Base-by-base conservation (phyloP, 805 yeast genomes). In the Sungouiozyma intestinalis region DNA sequence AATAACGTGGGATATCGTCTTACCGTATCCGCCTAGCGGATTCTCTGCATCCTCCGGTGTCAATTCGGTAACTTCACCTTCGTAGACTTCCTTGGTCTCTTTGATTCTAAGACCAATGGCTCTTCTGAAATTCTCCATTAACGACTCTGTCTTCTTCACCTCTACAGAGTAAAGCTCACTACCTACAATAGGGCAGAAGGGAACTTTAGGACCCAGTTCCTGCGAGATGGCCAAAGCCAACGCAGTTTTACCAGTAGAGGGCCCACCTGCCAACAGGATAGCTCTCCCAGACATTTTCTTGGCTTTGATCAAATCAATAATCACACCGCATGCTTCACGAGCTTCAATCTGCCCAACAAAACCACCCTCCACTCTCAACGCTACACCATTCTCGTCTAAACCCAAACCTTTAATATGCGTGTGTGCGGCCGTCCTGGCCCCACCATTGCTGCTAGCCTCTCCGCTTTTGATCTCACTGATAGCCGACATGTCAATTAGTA, bases 201-300 rank as follows among this genome's bases (percentile, higher is more conserved):
- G 98, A 42, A 92, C 97, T 58, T 90, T 87, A 33, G 94, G 92
- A 3, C 98, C 98, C 53, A 92, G 71, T 61, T 86, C 96, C 62
- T 92, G 97, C 3, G 97, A 85, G 43, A 92, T 79, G 1, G 97
- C 98, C 54, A 92, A 72, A 0, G 97, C 97, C 55, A 92, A 73
- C 1, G 98, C 98, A 2, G 98, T 92, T 62, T 92, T 92, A 59
- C 98, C 98, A 4, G 97, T 90, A 0, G 97, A 96, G 8, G 98
- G 97, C 4, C 95, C 94, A 40, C 98, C 98, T 1, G 98, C 97
- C 42, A 92, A 72, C 46, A 92, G 66, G 40, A 92, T 79, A n/a
- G 96, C 97, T 57, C 90, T 84, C 21, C 98, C 98, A 40, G 94
- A 82, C 81, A 92, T 83, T 63, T 81, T 85, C 55, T 85, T 86